Base-by-base conservation (phyloP, 768 basidiomycete genomes). In the Tulasnella sp. region DNA sequence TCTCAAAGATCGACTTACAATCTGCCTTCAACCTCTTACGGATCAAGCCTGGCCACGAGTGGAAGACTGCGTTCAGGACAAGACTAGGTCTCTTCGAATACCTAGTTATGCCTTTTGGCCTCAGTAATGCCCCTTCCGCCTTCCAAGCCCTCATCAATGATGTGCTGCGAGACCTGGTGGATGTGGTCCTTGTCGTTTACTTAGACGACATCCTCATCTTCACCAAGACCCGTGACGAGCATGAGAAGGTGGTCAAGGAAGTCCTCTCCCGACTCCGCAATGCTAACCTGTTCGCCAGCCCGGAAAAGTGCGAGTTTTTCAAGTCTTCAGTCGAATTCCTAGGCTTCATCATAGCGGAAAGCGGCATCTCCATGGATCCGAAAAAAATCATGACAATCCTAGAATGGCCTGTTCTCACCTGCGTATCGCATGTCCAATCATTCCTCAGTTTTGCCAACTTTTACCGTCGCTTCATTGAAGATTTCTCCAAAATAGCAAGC, bases 391-490 rank as follows among this genome's bases (percentile, higher is more conserved):
- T 54, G 2, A 48, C 63, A 3, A 45, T 64, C 28, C n/a, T 39
- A 24, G 35, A 45, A 10, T 64, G 63, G 63, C 59, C 59, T 5
- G 33, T 15, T 5, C 63, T 62, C 3, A 35, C 24, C 3, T 57
- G 22, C 12, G 45, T 62, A 24, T 53, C 43, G 34, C 54, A 59
- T 20, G 27, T 62, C 2, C 61, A 57, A 42, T 35, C 46, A n/a
- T 64, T 64, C 53, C 34, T 64, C 1, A 61, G 63, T 10, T 61
- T 64, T 47, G 57, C 59, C 12, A 63, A 62, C 60, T 63, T 59
- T 51, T 64, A 64, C 46, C 53, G 60, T 5, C 40, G 58, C 0
- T 63, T 64, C 58, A 62, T 64, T 16, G 13, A 32, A 5, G 32
- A 48, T 7, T 64, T 51, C 54, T 58, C 61, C 4, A 0, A 16